Conservation (phyloP, 805 yeast genomes). For the Brettanomyces bruxellensis region DNA sequence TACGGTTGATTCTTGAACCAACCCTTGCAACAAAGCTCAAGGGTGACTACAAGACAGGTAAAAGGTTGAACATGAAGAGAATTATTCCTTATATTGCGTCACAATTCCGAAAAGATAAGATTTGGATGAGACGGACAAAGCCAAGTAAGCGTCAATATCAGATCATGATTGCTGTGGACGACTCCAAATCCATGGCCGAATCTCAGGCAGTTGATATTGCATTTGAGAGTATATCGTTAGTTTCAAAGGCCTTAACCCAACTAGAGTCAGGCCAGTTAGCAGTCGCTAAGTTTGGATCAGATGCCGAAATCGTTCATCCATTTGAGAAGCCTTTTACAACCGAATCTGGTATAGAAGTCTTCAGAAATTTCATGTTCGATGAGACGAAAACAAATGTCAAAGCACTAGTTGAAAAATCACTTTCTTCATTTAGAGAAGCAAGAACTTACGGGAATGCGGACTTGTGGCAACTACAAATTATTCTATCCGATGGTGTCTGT, state of each 20-base stretch:
- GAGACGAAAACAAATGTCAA: slow-evolving; percentile 82
- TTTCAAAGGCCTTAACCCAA: slow-evolving; percentile 87
- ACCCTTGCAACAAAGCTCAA: slow-evolving; percentile 89
- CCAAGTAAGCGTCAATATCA: slow-evolving; percentile 97
- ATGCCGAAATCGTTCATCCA: slow-evolving; percentile 76
- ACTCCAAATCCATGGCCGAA: slow-evolving; percentile 95
- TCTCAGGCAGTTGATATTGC: slow-evolving; percentile 86
- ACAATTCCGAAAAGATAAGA: slow-evolving; percentile 93
- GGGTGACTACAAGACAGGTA: slow-evolving; percentile 97
- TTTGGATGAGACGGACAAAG: slow-evolving; percentile 95
- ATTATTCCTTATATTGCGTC: slow-evolving; percentile 97
- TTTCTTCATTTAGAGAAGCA: slow-evolving; percentile 60
- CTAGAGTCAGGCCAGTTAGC: slow-evolving; percentile 91
- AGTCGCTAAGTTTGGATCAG: slow-evolving; percentile 84
- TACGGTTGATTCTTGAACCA: slow-evolving; percentile 88
- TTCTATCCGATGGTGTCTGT: slow-evolving; percentile 93
- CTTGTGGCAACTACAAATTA: slow-evolving; percentile 88
- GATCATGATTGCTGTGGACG: slow-evolving; percentile 95
- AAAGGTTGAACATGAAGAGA: slow-evolving; percentile 92
- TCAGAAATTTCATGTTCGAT: slow-evolving; percentile 85
- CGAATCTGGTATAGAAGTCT: slow-evolving; percentile 74
- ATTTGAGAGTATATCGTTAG: slow-evolving; percentile 88
- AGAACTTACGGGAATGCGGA: slow-evolving; percentile 40
- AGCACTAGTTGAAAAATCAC: slow-evolving; percentile 61
- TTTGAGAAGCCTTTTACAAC: slow-evolving; percentile 78